These are phyloP conservation scores for Panicum hallii DNA, from an alignment of 202 grass and related monocot species.

Conservation along the genomic window DNA sequence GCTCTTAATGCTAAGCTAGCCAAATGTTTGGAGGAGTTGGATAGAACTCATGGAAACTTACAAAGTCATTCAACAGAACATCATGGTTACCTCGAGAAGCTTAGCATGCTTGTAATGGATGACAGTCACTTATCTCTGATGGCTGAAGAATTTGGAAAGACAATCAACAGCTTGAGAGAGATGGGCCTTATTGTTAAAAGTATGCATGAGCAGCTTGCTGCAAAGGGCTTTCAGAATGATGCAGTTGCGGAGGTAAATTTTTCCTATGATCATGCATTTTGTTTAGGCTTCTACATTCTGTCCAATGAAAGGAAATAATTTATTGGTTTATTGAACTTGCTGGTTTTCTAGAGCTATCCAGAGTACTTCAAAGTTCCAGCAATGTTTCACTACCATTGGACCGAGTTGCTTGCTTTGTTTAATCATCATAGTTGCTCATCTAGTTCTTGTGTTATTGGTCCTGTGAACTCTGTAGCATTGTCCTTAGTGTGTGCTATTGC, in stretches of 20 bases:
- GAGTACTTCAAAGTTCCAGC: background rate
- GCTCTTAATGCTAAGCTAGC: constrained; percentile 69
- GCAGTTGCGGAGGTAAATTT: constrained; percentile 70
- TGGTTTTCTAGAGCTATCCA: constrained; percentile 20
- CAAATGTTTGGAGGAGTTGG: constrained; percentile 73
- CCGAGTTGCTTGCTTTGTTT: constrained; percentile 29
- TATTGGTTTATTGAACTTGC: constrained; percentile 30
- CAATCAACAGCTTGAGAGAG: constrained; percentile 65
- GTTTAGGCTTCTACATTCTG: constrained; percentile 23
- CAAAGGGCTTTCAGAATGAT: constrained; percentile 61
- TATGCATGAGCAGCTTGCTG: constrained; percentile 82
- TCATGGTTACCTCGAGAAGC: constrained; percentile 68
- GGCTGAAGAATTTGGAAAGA: constrained; percentile 79
- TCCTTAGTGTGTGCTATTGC: constrained; percentile 25
- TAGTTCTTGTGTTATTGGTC: constrained; percentile 19
- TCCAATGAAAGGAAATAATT: constrained; percentile 26
- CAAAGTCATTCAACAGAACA: constrained; percentile 68
- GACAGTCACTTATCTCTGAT: constrained; percentile 60
- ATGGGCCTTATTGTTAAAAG: constrained; percentile 73
- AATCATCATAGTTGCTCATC: constrained; percentile 26
- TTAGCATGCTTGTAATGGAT: constrained; percentile 68
- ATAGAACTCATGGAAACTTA: constrained; percentile 62
- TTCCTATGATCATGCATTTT: background rate
- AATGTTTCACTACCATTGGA: constrained; percentile 1
- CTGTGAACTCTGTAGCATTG: constrained; percentile 15